Base-by-base conservation (phyloP, 257 asterid species). In the Voacanga thouarsii region DNA sequence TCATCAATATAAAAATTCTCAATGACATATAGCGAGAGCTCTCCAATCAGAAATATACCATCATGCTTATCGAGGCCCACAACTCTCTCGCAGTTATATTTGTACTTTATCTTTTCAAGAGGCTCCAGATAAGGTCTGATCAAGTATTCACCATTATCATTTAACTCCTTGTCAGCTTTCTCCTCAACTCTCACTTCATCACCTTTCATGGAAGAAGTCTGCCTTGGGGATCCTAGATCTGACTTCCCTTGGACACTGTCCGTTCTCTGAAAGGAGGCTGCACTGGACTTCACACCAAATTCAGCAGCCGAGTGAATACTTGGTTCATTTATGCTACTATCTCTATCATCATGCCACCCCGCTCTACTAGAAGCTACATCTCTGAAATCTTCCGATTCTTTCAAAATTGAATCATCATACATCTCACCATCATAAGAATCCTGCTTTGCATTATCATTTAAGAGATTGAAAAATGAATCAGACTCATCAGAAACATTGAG, bases 1-100 rank as follows among this genome's bases (percentile, higher is more conserved):
- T 93, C 98, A 82, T 96, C 98, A 64, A 96, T 86, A 84, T 88
- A 96, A 83, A 96, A 93, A 81, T 96, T 96, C 89, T 96, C 99
- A 72, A 96, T 96, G 81, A 96, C 90, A 66, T 96, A 96, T 11
- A 96, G 83, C 0, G 98, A 93, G 28, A 89, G 86, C 83, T 96
- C 99, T 80, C 99, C 99, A 44, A 93, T 90, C 79, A 96, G 86
- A 88, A 96, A 96, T 72, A 96, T 85, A 61, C 99, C 98, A 83
- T 96, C 99, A 85, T 89, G 98, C 83, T 96, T 96, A 87, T 96
- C 99, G 74, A 96, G 99, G 73, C 95, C 99, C 65, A 90, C 96
- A 79, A 96, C 99, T 89, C 99, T 90, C 85, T 96, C 99, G 66
- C 99, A 96, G 53, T 96, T 96, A 84, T 96, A 96, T 87, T 88